Conservation (phyloP, 345 rosid species). For the Gossypioides kirkii region DNA sequence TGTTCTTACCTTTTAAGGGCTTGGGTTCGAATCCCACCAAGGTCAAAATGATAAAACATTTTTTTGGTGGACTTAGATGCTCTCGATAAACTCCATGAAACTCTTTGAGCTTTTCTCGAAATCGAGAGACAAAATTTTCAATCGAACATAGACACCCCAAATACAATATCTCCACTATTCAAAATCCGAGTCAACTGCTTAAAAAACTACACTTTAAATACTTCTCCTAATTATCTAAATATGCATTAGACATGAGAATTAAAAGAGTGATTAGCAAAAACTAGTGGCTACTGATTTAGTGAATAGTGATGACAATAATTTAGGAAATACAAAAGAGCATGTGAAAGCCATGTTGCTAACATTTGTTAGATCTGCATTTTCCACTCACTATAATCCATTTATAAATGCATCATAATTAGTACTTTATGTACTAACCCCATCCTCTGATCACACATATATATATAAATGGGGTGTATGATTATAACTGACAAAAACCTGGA, state of each 20-base stretch:
- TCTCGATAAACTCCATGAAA: too few relatives aligned
- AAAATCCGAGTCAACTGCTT: accelerated
- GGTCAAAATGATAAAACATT: too few relatives aligned
- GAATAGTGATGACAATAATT: background rate
- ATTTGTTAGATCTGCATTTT: background rate
- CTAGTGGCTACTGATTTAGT: background rate
- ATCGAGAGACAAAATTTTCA: accelerated
- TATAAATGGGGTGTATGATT: background rate
- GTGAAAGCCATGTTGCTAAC: background rate
- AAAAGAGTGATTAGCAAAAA: background rate
- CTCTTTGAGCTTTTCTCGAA: too few relatives aligned
- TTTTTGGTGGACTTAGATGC: too few relatives aligned
- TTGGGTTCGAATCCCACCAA: too few relatives aligned
- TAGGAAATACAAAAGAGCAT: background rate
- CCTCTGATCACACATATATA: background rate
- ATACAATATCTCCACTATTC: accelerated
- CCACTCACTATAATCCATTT: background rate
- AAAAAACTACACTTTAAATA: too few relatives aligned
- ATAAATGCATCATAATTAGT: background rate
- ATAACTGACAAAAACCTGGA: background rate
- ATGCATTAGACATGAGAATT: too few relatives aligned
- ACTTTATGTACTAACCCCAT: background rate
- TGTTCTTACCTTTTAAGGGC: too few relatives aligned
- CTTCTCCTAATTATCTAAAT: too few relatives aligned
- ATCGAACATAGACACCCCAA: too few relatives aligned